These are phyloP conservation scores for Scheffersomyces amazonensis DNA, from an alignment of 805 yeast species.

Conservation along the genomic window DNA sequence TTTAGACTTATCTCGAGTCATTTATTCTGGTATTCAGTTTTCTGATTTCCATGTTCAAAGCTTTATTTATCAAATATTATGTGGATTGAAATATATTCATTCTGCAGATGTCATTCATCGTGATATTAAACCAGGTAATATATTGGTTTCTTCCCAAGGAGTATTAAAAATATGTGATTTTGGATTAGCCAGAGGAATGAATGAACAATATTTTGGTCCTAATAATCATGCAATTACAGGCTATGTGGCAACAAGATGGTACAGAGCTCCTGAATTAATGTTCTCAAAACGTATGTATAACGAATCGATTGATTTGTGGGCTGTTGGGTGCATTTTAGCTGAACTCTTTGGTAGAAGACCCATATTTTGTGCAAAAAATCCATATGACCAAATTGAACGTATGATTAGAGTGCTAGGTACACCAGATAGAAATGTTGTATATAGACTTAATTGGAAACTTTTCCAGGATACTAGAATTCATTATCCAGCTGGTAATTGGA, in stretches of 20 bases:
- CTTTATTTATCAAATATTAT: conserved; percentile 75
- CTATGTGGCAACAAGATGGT: conserved; percentile 95
- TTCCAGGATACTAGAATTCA: conserved; percentile 34
- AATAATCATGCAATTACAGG: conserved; percentile 56
- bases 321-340: conserved; percentile 85
- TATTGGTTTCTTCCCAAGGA: conserved; percentile 73
- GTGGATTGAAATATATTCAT: conserved; percentile 87
- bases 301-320: conserved; percentile 85
- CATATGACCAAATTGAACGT: conserved; percentile 65
- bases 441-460: conserved; percentile 25
- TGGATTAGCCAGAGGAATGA: conserved; percentile 84
- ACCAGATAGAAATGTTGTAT: conserved; percentile 52
- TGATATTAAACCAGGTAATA: conserved; percentile 90
- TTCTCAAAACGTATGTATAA: conserved; percentile 57
- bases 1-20: conserved; percentile 77
- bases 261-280: conserved; percentile 89
- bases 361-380: conserved; percentile 72
- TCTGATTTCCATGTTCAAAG: conserved; percentile 81
- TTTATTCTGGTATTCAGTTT: conserved; percentile 71
- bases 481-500: conserved; percentile 45
- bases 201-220: conserved; percentile 25
- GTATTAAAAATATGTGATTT: conserved; percentile 85
- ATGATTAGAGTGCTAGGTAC: conserved; percentile 70
- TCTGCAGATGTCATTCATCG: conserved; percentile 91
- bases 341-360: conserved; percentile 83